Evolutionary conservation across 169 alveolate genomes (phyloP).

Genomic region (Perkinsus chesapeaki): DNA sequence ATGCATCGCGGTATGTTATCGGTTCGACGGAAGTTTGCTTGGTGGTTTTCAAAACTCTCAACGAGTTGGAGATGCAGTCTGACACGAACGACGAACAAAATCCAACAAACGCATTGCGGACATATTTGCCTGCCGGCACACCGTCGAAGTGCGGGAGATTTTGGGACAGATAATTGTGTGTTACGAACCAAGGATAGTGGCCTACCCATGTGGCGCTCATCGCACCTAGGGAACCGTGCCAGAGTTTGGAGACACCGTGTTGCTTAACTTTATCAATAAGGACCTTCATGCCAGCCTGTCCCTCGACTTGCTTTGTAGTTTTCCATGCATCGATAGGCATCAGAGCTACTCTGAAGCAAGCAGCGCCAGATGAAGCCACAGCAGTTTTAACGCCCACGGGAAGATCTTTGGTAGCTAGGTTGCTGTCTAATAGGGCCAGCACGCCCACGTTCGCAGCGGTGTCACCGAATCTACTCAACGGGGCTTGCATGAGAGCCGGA

Average conservation of each 20-base stretch:
- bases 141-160: neutral
- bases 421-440: conserved; percentile 22
- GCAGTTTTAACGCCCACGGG: conserved; percentile 46
- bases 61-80: conserved; percentile 41
- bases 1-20: conserved; percentile 32
- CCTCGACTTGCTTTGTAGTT: conserved; percentile 46
- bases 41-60: conserved; percentile 47
- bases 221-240: conserved; percentile 38
- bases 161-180: conserved; percentile 27
- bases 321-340: conserved; percentile 46
- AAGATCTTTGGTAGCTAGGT: neutral
- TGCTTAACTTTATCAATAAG: conserved; percentile 27
- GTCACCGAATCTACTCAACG: conserved; percentile 49
- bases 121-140: neutral
- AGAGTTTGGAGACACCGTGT: conserved; percentile 23
- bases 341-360: conserved; percentile 32
- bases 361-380: conserved; percentile 41
- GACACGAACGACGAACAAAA: conserved; percentile 37
- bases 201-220: conserved; percentile 40
- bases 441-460: conserved; percentile 42
- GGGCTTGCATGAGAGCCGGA: conserved; percentile 48
- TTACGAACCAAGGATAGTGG: conserved; percentile 56
- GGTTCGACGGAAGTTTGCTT: conserved; percentile 34
- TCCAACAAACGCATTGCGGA: conserved; percentile 19
- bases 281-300: conserved; percentile 26